Evolutionary conservation across 495 filamentous ascomycete genomes (phyloP).

Genomic region (Aspergillus conjunctus): DNA sequence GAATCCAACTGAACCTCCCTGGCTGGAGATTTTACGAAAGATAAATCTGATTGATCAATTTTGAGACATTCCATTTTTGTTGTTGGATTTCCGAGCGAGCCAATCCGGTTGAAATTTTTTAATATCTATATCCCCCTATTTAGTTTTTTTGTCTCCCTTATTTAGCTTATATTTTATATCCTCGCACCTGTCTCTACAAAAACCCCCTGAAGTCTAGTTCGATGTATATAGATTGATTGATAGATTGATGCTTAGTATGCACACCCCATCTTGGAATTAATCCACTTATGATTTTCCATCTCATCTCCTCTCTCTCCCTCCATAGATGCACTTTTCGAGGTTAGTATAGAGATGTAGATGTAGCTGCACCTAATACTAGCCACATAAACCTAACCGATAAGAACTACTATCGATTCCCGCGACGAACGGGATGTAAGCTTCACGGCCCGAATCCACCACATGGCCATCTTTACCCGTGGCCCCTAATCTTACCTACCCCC

Average conservation of each 20-base stretch:
- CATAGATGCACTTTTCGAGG: too few relatives aligned
- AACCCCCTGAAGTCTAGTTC: background rate
- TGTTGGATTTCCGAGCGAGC: background rate
- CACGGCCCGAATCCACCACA: too few relatives aligned
- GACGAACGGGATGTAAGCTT: too few relatives aligned
- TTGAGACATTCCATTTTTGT: background rate
- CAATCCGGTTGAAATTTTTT: background rate
- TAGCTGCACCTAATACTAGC: too few relatives aligned
- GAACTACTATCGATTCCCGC: too few relatives aligned
- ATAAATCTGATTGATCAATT: background rate
- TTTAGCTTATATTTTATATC: background rate
- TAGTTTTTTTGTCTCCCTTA: background rate
- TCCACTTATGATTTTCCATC: background rate
- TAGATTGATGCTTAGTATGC: slow-evolving; percentile 1
- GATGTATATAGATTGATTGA: slow-evolving; percentile 9
- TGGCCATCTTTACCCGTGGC: too few relatives aligned
- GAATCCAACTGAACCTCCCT: background rate
- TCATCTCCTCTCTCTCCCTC: too few relatives aligned
- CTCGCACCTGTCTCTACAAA: background rate
- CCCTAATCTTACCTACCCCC: too few relatives aligned
- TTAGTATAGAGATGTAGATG: too few relatives aligned
- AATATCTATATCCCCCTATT: background rate
- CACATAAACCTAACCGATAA: too few relatives aligned
- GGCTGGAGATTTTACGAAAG: background rate
- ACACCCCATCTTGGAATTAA: background rate